phyloP scores from a whole-genome alignment of 345 rosid species.

The Hibiscus tridactylites region DNA sequence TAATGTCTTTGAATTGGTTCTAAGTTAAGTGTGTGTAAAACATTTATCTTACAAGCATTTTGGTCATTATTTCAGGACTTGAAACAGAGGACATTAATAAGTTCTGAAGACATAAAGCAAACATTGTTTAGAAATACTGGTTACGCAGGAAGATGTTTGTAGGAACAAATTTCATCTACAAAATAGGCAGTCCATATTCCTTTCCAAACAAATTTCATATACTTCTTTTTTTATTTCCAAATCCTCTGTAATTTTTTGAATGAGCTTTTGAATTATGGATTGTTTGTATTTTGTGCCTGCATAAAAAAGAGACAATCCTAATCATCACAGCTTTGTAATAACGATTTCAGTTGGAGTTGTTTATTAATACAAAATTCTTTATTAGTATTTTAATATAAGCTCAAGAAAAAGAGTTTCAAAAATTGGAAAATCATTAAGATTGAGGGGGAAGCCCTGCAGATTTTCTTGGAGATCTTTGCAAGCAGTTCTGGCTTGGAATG shows the following conservation, averaged over 20 bases:
- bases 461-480: not conserved
- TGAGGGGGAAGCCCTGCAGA: no score
- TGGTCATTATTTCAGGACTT: constrained; percentile 25
- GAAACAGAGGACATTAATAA: constrained; percentile 41
- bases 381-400: not conserved
- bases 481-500: not conserved
- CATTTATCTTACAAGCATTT: not conserved
- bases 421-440: not conserved
- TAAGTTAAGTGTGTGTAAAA: not conserved
- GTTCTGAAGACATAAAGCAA: constrained; percentile 81
- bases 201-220: no score
- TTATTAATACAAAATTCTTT: constrained; percentile 6
- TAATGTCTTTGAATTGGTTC: not conserved
- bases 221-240: not conserved
- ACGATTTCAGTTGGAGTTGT: not conserved
- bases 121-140: constrained; percentile 84
- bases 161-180: not conserved
- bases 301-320: not conserved
- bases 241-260: not conserved
- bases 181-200: no score
- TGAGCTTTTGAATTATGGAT: not conserved
- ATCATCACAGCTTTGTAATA: constrained; percentile 4
- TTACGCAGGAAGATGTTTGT: constrained; percentile 86
- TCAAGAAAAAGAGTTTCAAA: not conserved
- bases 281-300: not conserved